These are phyloP conservation scores for Ganoderma sinense DNA, from an alignment of 1,284 basidiomycete species.

Conservation along the genomic window DNA sequence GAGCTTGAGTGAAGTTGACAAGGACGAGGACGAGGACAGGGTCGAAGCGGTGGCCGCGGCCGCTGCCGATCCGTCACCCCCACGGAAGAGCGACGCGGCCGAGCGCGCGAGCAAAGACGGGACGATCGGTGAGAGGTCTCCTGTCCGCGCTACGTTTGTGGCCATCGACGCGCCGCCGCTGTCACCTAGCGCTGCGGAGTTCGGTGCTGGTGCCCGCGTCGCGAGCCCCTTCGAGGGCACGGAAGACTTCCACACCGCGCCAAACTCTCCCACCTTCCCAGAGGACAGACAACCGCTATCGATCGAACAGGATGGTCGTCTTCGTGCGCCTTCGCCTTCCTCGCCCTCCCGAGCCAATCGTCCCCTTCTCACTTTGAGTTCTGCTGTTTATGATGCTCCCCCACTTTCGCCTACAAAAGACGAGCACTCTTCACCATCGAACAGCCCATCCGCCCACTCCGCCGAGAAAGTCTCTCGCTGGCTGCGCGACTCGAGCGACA, in stretches of 20 bases:
- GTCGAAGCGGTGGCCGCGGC: not conserved
- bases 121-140: conserved; percentile 15
- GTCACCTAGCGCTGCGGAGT: conserved; percentile 15
- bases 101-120: conserved; percentile 23
- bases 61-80: not conserved
- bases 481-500: conserved; percentile 26
- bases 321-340: not conserved
- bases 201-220: conserved; percentile 5
- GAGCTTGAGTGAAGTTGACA: conserved; percentile 7
- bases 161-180: conserved; percentile 13
- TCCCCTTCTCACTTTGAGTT: conserved; percentile 1
- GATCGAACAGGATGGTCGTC: conserved; percentile 1
- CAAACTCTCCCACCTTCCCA: conserved; percentile 8
- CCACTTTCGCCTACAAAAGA: not conserved
- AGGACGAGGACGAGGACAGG: not conserved
- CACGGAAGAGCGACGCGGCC: conserved; percentile 17
- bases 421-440: conserved; percentile 12
- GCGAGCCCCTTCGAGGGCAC: conserved; percentile 11
- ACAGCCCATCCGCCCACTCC: conserved; percentile 27
- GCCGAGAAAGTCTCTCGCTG: conserved; percentile 30
- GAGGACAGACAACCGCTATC: not conserved
- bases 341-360: not conserved
- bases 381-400: not conserved
- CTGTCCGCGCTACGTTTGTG: conserved; percentile 25
- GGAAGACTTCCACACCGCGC: conserved; percentile 22